Evolutionary conservation across 495 filamentous ascomycete genomes (phyloP), one percentile per base, ranked within the genome.

Genomic region (Lichenothelia convexa): DNA sequence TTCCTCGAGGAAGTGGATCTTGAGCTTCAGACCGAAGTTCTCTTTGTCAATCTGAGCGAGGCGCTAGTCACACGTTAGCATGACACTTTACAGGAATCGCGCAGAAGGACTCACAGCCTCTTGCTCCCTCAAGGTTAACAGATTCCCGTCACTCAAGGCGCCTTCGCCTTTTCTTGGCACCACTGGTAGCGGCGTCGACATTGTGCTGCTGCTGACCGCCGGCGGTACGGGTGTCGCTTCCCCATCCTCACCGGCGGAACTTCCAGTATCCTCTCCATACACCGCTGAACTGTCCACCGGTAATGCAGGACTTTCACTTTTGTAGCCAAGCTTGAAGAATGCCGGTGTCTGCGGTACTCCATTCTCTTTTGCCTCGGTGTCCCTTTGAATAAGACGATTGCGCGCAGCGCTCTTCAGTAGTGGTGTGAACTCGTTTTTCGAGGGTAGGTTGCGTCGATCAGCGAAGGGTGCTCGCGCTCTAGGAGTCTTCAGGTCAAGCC

Each of bases 41-140:
- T 84, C 78, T 60, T 95, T 97, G 53, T 95, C 83, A 42, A 95
- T 84, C 49, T 78, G 80, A 55, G 93, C 83, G 46, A 97, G 87
- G 39, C 74, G 71, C 73, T 78, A 39, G 16, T 9, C 40, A 18
- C 16, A 11, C 11, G 36, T 35, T 3, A 41, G 35, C 22, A n/a
- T 37, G n/a, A n/a, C 17, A 37, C 11, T 19, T 16, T 36, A 9
- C 12, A 23, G 15, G 17, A 18, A 18, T 16, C 17, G 18, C 3
- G 3, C 5, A 19, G 7, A 3, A 21, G 29, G 23, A 39, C 61
- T 47, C 46, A 89, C 80, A 44, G 81, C 80, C 48, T 95, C 91
- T 56, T 97, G 89, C 48, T 97, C 89, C 31, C 85, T 73, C 34
- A 97, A 59, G 3, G 86, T 87, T 47, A 91, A 66, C 46, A 83